Conservation (phyloP, 176 grass and related monocot genomes). For the Aechmea fasciata region DNA sequence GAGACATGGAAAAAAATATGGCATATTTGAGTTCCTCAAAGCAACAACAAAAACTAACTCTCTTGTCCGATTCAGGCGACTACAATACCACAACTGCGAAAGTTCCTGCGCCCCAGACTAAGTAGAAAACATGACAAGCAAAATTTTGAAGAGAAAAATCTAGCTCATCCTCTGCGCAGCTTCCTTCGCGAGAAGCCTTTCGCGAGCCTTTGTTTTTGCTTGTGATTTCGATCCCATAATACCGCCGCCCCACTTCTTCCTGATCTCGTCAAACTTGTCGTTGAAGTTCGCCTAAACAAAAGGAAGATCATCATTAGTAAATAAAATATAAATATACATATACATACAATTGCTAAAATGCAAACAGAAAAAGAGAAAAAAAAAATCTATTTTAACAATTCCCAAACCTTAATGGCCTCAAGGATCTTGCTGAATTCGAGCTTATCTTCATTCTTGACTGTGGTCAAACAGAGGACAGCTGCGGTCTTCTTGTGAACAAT, state of each 20-base stretch:
- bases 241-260: conserved; percentile 65
- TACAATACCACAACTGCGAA: too few species aligned
- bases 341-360: not conserved
- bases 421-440: conserved; percentile 80
- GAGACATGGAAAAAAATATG: too few species aligned
- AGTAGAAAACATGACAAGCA: not conserved
- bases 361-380: not conserved
- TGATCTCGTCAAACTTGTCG: conserved; percentile 51
- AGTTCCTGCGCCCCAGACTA: not conserved
- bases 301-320: not conserved
- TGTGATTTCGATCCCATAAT: conserved; percentile 63
- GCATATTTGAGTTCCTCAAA: too few species aligned
- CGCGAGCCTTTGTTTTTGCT: conserved; percentile 64
- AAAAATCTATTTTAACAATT: not conserved
- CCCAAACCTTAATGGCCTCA: conserved; percentile 61
- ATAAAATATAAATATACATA: not conserved
- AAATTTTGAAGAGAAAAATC: conserved; percentile 8
- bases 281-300: conserved; percentile 53
- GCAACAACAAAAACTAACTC: too few species aligned
- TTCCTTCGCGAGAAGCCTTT: conserved; percentile 63
- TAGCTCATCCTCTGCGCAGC: conserved; percentile 57
- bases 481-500: conserved; percentile 75
- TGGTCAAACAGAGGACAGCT: conserved; percentile 55
- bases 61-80: too few species aligned
- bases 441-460: conserved; percentile 73